Percentiles rank a stretch among this genome's conserved stretches.
Conservation (phyloP, 2,329 filamentous ascomycete species). For the Emmonsiellopsis sp. region DNA sequence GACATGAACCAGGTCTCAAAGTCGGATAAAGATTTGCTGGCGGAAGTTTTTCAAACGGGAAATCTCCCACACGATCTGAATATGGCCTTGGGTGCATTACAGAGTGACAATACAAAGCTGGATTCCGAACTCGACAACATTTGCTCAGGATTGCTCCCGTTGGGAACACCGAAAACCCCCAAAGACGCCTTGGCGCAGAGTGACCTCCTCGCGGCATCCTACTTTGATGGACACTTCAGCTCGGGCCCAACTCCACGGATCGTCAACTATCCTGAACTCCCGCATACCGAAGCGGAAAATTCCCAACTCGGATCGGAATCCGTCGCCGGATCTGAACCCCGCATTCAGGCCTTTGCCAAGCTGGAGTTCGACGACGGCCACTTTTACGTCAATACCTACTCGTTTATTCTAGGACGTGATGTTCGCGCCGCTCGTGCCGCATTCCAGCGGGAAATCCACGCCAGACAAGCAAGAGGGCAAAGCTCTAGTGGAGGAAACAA, state of each 20-base stretch:
- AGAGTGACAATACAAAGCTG: neutral
- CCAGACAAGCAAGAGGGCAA: slow-evolving; percentile 35
- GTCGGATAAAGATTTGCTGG: neutral
- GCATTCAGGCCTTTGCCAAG: slow-evolving; percentile 53
- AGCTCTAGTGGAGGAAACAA: slow-evolving; percentile 36
- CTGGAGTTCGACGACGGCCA: slow-evolving; percentile 56
- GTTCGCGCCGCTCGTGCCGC: slow-evolving; percentile 42
- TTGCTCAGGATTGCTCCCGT: slow-evolving; percentile 22
- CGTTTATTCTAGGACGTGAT: slow-evolving; percentile 54
- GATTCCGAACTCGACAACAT: slow-evolving; percentile 6
- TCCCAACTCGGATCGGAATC: slow-evolving; percentile 25
- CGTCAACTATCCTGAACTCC: slow-evolving; percentile 15
- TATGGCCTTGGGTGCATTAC: neutral
- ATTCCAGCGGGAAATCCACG: slow-evolving; percentile 34
- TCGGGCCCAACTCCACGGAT: slow-evolving; percentile 11
- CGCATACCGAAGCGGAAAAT: slow-evolving; percentile 19
- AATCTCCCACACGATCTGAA: neutral
- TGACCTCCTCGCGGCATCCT: slow-evolving; percentile 30
- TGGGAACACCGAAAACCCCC: slow-evolving; percentile 25
- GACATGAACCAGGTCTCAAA: neutral
- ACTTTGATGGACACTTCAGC: slow-evolving; percentile 20
- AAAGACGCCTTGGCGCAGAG: slow-evolving; percentile 31
- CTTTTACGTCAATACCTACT: slow-evolving; percentile 56
- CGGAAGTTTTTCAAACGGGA: neutral
- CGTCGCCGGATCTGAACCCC: slow-evolving; percentile 32